Evolutionary conservation across 768 basidiomycete species (phyloP), one percentile per base, ranked within the genome.

Genomic region (Austroboletus festivus): DNA sequence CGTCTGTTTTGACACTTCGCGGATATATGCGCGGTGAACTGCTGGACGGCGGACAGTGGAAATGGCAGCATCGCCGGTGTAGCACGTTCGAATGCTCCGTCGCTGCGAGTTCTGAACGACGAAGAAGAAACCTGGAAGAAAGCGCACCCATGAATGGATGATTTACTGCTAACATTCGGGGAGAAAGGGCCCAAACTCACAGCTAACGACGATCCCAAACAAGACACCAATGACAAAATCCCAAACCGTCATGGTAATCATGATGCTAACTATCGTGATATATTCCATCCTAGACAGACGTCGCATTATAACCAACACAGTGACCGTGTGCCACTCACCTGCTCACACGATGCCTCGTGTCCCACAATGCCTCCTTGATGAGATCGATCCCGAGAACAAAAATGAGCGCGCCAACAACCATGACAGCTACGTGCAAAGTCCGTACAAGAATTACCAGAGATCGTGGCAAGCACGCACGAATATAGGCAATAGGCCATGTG

Each of bases 291-390:
- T 86, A 41, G 7, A 9, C 64, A 35, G 58, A 33, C 16, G 3
- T 3, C 7, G 9, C 9, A 19, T 62, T 34, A 50, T 43, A 33
- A 41, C 38, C 9, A 9, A 46, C 22, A 11, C 33, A n/a, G 22
- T 18, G 10, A 40, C 13, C 11, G 39, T n/a, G 21, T 7, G 16
- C 20, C 39, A 71, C 79, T 52, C 65, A 88, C 77, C 77, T 73
- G 75, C 83, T 93, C 19, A 91, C 91, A 15, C 93, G 83, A 68
- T 89, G 80, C 39, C 91, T 73, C 10, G 94, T 94, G 69, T 99
- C 95, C 94, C 94, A 98, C 9, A 97, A 64, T 0, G 96, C 94
- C 67, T 97, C 95, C 60, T 94, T 95, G 34, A 92, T 82, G 33
- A 99, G 81, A 56, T 98, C 95, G 43, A 97, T 80, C 0, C 94